Evolutionary conservation across 2,329 filamentous ascomycete genomes (phyloP).

Genomic region (Fusarium pseudograminearum): DNA sequence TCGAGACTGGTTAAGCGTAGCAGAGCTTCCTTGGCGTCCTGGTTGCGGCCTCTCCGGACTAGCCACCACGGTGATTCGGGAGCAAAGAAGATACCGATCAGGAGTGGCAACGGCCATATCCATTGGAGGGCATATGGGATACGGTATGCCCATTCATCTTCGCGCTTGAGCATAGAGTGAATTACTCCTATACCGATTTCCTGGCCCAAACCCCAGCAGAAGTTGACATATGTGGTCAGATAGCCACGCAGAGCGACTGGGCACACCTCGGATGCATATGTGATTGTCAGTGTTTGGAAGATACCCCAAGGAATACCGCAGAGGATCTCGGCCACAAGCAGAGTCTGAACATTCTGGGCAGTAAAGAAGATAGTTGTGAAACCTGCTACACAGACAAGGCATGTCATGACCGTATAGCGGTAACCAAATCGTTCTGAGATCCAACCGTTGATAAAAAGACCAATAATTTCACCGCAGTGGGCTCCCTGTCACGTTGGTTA

Average conservation of each 20-base stretch:
- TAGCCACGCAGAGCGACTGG: conserved; percentile 78
- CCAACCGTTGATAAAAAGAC: conserved; percentile 74
- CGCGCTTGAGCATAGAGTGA: conserved; percentile 72
- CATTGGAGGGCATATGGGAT: conserved; percentile 81
- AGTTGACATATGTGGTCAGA: conserved; percentile 80
- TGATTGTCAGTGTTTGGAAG: conserved; percentile 69
- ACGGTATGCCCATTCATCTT: conserved; percentile 76
- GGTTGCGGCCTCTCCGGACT: conserved; percentile 72
- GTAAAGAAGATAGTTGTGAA: conserved; percentile 76
- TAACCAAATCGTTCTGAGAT: conserved; percentile 77
- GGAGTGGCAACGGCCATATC: conserved; percentile 79
- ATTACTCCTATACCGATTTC: conserved; percentile 80
- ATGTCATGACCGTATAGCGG: conserved; percentile 71
- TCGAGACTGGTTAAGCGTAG: conserved; percentile 73
- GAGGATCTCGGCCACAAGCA: conserved; percentile 72
- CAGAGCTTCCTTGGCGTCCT: conserved; percentile 75
- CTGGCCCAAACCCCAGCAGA: conserved; percentile 83
- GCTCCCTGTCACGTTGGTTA: conserved; percentile 57
- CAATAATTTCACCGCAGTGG: conserved; percentile 73
- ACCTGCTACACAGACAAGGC: conserved; percentile 64
- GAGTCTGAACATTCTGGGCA: conserved; percentile 67
- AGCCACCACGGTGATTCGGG: conserved; percentile 82
- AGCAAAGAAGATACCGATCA: conserved; percentile 74
- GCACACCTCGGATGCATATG: conserved; percentile 79
- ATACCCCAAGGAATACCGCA: conserved; percentile 73